Base-by-base conservation (phyloP, 2,329 filamentous ascomycete species). In the Penicillium crustosum region DNA sequence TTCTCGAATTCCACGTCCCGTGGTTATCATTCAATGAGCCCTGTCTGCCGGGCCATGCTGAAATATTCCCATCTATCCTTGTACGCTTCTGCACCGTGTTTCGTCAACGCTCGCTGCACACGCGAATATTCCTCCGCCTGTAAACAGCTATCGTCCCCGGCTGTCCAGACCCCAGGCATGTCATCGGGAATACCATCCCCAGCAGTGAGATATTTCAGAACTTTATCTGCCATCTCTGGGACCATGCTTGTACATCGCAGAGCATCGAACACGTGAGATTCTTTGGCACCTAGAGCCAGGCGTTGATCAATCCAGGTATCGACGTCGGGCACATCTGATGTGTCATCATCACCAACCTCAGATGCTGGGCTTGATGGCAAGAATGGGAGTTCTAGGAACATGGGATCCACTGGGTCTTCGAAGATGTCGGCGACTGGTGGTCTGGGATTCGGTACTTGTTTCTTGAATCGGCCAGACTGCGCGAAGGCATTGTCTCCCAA, bases 151-250 rank as follows among this genome's bases (percentile, higher is more conserved):
- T 82, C 80, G 55, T 82, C 80, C 39, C 75, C 69, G 10, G 70
- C 59, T 7, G 79, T 81, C 80, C 80, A 82, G 19, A 81, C 75
- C 5, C 80, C 80, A 17, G 60, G 71, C 53, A 77, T 72, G 51
- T 78, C 59, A 13, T 66, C 53, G 0, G 80, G 79, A 21, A 81
- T 71, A 1, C 61, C 65, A 17, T 73, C 66, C 5, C 73, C 73
- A 25, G 62, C 61, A 21, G 52, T 59, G 21, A 77, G 60, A 49
- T 64, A 60, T 17, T 68, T 64, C 10, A 79, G 63, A 3, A 77
- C 73, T 25, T 66, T 63, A 57, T 76, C 71, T 5, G 76, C 76
- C 51, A 77, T 60, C 42, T 64, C 55, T 36, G 70, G 66, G 36
- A 77, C 70, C 74, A 79, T 77, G 45, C 71, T 77, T 8, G 77